Evolutionary conservation across 23 red algal genomes (phyloP).

Genomic region (Gracilariopsis chorda): DNA sequence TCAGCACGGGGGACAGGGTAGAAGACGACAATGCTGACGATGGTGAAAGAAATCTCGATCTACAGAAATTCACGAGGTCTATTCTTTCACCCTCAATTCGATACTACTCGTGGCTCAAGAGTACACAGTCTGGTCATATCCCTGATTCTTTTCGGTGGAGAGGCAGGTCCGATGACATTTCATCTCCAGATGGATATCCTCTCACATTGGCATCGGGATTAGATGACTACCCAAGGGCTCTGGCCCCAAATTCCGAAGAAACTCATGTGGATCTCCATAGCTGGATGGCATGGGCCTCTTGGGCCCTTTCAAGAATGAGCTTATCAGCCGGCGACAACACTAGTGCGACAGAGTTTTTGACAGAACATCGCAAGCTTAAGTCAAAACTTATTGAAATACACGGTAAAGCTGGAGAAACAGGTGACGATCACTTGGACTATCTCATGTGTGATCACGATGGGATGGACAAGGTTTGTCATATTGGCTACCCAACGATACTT

Average conservation of each 20-base stretch:
- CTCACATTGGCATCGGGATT: constrained; percentile 93
- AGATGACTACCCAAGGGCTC: constrained; percentile 92
- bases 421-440: background rate
- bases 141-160: constrained; percentile 66
- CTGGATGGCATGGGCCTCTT: constrained; percentile 85
- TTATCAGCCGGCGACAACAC: background rate
- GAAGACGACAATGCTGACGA: background rate
- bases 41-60: background rate
- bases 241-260: constrained; percentile 35
- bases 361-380: background rate
- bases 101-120: constrained; percentile 62
- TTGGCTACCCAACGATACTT: constrained; percentile 85
- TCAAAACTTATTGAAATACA: constrained; percentile 26
- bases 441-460: constrained; percentile 89
- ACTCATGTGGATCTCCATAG: constrained; percentile 84
- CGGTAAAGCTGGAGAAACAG: background rate
- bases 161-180: constrained; percentile 49
- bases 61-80: background rate
- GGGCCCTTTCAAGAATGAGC: constrained; percentile 35
- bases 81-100: background rate
- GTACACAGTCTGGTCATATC: constrained; percentile 33
- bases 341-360: constrained; percentile 1
- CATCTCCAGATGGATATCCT: constrained; percentile 62
- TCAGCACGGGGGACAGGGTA: background rate
- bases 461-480: constrained; percentile 62